Conservation (phyloP, 345 rosid genomes). For the Punica granatum region DNA sequence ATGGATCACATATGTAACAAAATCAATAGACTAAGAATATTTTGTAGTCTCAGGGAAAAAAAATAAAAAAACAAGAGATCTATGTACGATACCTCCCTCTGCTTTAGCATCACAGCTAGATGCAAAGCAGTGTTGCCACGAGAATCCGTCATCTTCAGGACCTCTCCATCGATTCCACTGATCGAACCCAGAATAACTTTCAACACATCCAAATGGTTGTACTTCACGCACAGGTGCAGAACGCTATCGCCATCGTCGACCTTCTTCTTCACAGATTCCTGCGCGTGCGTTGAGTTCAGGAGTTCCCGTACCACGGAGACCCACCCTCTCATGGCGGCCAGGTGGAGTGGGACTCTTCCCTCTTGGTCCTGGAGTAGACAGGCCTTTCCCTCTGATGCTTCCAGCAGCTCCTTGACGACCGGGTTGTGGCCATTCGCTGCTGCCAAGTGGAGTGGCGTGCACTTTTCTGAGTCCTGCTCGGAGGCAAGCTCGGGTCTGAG, state of each 20-base stretch:
- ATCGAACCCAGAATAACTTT: background rate
- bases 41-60: too few species aligned
- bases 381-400: background rate
- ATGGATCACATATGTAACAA: too few species aligned
- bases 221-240: conserved; percentile 6
- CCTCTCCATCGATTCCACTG: background rate
- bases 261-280: fast-evolving
- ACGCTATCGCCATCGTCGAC: background rate
- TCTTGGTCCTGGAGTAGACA: conserved; percentile 1
- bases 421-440: background rate
- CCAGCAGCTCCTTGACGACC: background rate
- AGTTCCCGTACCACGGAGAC: background rate
- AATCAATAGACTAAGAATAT: too few species aligned
- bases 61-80: too few species aligned
- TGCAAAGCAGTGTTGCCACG: background rate
- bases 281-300: background rate
- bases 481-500: background rate
- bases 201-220: background rate
- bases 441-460: conserved; percentile 3
- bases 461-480: background rate
- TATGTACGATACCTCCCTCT: background rate
- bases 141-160: background rate
- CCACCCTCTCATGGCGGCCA: background rate
- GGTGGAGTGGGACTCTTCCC: conserved; percentile 3
- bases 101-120: background rate